These are phyloP conservation scores for Mycena crocata DNA, from an alignment of 768 basidiomycete genomes.

Conservation along the genomic window DNA sequence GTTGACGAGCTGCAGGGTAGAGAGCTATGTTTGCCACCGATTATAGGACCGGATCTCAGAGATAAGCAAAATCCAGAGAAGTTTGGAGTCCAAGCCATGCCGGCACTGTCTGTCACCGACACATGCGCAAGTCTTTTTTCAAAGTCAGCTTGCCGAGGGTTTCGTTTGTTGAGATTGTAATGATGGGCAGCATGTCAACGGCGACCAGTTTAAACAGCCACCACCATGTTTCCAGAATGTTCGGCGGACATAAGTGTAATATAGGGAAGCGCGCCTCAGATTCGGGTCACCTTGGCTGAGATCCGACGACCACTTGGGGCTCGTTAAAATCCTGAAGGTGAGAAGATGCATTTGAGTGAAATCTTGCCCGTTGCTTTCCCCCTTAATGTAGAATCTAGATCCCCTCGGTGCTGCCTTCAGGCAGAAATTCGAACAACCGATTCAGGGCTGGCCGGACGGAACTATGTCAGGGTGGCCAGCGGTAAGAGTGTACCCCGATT, in stretches of 20 bases:
- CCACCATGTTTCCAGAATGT: neutral
- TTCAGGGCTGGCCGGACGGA: neutral
- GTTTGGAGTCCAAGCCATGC: neutral
- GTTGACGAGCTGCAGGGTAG: neutral
- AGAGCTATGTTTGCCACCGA: neutral
- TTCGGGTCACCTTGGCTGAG: neutral
- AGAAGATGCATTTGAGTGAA: neutral
- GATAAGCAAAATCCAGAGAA: slow-evolving; percentile 8
- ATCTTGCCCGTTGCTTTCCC: neutral
- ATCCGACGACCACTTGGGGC: neutral
- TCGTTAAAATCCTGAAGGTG: neutral
- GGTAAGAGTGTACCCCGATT: too few relatives aligned
- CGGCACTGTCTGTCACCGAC: neutral
- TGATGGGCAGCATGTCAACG: slow-evolving; percentile 9
- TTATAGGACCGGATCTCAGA: slow-evolving; percentile 10
- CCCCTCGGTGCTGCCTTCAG: too few relatives aligned
- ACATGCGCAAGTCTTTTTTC: neutral
- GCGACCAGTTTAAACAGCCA: slow-evolving; percentile 6
- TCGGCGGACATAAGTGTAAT: slow-evolving; percentile 11
- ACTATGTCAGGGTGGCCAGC: too few relatives aligned
- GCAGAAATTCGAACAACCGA: neutral
- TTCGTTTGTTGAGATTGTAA: neutral
- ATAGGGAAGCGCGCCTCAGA: neutral
- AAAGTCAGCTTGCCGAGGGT: neutral
- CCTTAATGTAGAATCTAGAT: neutral